Evolutionary conservation across 805 yeast genomes (phyloP).

Genomic region (Teunomyces gatunensis): DNA sequence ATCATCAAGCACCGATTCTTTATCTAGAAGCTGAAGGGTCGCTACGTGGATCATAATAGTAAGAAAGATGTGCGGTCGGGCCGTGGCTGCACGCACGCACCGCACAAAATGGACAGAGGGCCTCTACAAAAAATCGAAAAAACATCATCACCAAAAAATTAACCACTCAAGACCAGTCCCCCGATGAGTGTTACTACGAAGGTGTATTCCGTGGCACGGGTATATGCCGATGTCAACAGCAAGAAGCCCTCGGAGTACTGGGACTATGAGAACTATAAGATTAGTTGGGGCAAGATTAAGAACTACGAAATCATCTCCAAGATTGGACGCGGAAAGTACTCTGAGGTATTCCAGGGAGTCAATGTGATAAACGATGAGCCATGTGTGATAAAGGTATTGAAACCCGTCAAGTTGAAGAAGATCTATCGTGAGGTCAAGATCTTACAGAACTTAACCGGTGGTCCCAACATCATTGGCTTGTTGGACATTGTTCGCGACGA

Average conservation of each 20-base stretch:
- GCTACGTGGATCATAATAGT: not conserved
- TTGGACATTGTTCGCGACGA: constrained; percentile 82
- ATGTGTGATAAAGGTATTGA: constrained; percentile 84
- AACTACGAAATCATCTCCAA: constrained; percentile 76
- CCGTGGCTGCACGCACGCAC: not conserved
- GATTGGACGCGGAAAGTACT: constrained; percentile 90
- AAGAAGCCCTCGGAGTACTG: constrained; percentile 71
- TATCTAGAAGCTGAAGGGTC: constrained; percentile 3
- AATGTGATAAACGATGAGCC: constrained; percentile 58
- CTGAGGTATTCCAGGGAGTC: constrained; percentile 90
- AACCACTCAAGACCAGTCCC: not conserved
- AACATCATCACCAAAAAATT: constrained; percentile 1
- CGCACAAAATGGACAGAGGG: not conserved
- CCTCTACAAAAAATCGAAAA: not conserved
- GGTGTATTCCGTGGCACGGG: constrained; percentile 43
- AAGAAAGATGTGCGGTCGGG: too few species aligned
- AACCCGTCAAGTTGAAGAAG: constrained; percentile 91
- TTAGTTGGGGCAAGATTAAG: constrained; percentile 41
- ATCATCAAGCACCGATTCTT: constrained; percentile 12
- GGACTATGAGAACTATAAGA: constrained; percentile 71
- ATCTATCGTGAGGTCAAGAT: constrained; percentile 87
- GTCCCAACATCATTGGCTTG: constrained; percentile 76
- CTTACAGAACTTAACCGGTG: constrained; percentile 78
- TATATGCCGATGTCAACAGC: constrained; percentile 73
- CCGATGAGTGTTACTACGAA: constrained; percentile 27